phyloP scores from a whole-genome alignment of 352 stramenopile species.

The Phytophthora multivora region DNA sequence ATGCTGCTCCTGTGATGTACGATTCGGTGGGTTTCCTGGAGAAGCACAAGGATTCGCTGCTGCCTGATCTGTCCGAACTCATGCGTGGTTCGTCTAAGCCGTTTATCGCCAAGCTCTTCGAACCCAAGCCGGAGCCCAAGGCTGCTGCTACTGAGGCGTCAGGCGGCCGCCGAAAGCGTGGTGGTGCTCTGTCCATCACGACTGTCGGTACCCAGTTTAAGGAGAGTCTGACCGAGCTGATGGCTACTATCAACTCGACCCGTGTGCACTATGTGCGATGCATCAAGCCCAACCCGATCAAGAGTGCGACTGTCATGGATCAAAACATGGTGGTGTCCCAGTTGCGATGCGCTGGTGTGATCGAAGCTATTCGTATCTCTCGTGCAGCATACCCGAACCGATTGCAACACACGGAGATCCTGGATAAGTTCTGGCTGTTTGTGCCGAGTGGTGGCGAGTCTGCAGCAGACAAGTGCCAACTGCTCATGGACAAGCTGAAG shows the following conservation, averaged over 20 bases:
- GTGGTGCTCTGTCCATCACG: slow-evolving; percentile 63
- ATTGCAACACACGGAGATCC: slow-evolving; percentile 88
- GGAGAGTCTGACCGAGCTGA: slow-evolving; percentile 92
- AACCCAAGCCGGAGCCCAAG: slow-evolving; percentile 60
- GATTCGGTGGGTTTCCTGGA: slow-evolving; percentile 94
- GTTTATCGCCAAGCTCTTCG: slow-evolving; percentile 78
- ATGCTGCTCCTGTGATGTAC: slow-evolving; percentile 95
- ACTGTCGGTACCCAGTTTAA: slow-evolving; percentile 94
- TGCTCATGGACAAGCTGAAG: slow-evolving; percentile 85
- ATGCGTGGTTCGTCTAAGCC: slow-evolving; percentile 79
- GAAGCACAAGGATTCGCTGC: slow-evolving; percentile 96
- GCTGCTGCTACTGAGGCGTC: slow-evolving; percentile 36
- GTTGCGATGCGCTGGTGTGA: slow-evolving; percentile 97
- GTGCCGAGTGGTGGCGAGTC: slow-evolving; percentile 64
- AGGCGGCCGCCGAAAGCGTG: slow-evolving; percentile 54
- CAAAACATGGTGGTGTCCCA: slow-evolving; percentile 95
- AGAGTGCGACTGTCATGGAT: slow-evolving; percentile 92
- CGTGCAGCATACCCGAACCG: slow-evolving; percentile 98
- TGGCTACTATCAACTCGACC: slow-evolving; percentile 95
- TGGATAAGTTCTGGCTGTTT: slow-evolving; percentile 87
- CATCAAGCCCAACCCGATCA: slow-evolving; percentile 99
- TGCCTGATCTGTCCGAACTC: slow-evolving; percentile 93
- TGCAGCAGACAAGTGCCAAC: slow-evolving; percentile 66
- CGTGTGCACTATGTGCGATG: slow-evolving; percentile 99
- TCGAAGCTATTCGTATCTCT: slow-evolving; percentile 98